Percentiles rank a stretch among this genome's conserved stretches.
Evolutionary conservation across 176 grass and related monocot species (phyloP).

Genomic region (Microstegium vimineum): DNA sequence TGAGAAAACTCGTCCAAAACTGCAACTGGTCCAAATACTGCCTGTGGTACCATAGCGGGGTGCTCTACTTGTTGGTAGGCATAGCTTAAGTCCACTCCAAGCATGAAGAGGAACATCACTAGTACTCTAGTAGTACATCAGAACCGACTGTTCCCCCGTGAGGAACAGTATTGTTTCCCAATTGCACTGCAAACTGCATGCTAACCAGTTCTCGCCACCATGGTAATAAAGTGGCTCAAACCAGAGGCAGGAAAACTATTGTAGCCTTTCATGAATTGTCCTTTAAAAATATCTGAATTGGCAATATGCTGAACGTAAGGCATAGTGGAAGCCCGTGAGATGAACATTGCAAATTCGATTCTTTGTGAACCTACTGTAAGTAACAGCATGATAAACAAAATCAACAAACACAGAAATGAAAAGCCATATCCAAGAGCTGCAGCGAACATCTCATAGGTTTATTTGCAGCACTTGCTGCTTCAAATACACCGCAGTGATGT

Average conservation of each 20-base stretch:
- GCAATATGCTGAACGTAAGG: background rate
- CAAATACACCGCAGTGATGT: background rate
- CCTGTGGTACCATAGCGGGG: too few species aligned
- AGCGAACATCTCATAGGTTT: background rate
- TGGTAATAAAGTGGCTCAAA: too few species aligned
- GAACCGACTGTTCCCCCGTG: background rate
- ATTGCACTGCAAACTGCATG: too few species aligned
- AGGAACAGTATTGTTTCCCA: too few species aligned
- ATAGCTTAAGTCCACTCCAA: background rate
- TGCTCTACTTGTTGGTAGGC: too few species aligned
- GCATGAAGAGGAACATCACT: background rate
- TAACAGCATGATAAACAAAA: background rate
- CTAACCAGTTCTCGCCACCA: too few species aligned
- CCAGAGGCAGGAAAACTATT: background rate
- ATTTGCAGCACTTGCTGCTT: constrained; percentile 11
- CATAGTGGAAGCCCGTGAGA: too few species aligned
- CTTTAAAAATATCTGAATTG: background rate
- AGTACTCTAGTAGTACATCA: too few species aligned
- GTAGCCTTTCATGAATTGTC: background rate
- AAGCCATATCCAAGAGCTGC: background rate
- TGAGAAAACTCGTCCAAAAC: too few species aligned
- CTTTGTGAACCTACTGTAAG: background rate
- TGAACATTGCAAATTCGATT: background rate
- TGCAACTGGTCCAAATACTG: too few species aligned
- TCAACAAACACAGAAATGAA: background rate